Evolutionary conservation across 306 rosid genomes (phyloP), one percentile per base, ranked within the genome.

Genomic region (cucumber (Cucumis sativus)): DNA sequence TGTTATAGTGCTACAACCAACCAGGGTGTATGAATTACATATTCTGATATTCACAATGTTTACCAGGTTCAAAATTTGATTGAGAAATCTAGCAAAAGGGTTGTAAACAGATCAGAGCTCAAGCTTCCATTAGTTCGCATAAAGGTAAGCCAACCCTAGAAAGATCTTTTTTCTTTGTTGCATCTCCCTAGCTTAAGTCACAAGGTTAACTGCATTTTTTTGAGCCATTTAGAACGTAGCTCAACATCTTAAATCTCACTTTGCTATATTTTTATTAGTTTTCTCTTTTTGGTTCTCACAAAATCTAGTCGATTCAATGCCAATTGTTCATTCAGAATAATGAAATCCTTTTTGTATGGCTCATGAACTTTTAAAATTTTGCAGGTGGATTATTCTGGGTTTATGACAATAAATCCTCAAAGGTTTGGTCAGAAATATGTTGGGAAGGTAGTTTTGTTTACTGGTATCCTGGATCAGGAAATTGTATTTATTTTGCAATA

Each of bases 301-400:
- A 47, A 47, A 47, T 47, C 21, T 51, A 28, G 4, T 41, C 6
- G 17, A 23, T 16, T 25, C 43, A 23, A 25, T 71, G 41, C 12
- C 40, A 23, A 25, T 13, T 23, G 11, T 37, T 12, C 14, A 43
- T 76, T 65, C 66, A 15, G 72, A 58, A 77, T 61, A 16, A 77
- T 21, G 23, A 30, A 23, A 28, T 76, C 43, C 71, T 76, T 3
- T 76, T 33, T 65, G 17, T 54, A n/a, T 51, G 54, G 51, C 5
- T 64, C 47, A 12, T 78, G 10, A 66, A 58, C 69, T 68, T 62
- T 23, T 78, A 15, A 51, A 6, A 49, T 81, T 80, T 85, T 64
- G 87, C 89, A 95, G 99, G 99, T 95, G 54, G 99, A 95, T 85
- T 95, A 95, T 82, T 92, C 99, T 79, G 99, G 97, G 75, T 95